Evolutionary conservation across 805 yeast genomes (phyloP), one percentile per base, ranked within the genome.

Genomic region (Schwanniomyces yamadae): DNA sequence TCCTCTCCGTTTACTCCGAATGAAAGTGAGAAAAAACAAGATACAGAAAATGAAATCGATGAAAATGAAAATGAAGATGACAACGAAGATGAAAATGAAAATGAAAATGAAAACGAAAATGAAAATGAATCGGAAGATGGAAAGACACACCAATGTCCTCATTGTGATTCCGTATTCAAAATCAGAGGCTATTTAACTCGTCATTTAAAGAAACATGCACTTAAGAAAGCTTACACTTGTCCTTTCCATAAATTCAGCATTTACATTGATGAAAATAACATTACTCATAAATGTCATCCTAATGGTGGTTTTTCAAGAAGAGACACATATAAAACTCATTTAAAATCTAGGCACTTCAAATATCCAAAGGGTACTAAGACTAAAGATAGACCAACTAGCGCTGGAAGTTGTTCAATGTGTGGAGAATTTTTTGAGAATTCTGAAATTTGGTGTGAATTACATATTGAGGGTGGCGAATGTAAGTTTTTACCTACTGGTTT

Each of bases 301-400:
- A 72, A 69, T 15, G 82, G 82, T 5, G 79, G 78, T 4, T 77
- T 77, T 46, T 73, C 81, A 5, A 61, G 82, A 49, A 63, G 81
- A 48, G 82, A 77, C 50, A 76, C 82, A 5, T 75, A 73, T 52
- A 75, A 75, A 46, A 77, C 78, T 2, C 82, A 77, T 51, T 61
- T 77, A 34, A 76, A 75, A 47, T 70, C 80, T 6, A 57, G 77
- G 37, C 82, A 77, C 51, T 77, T 77, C 50, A 67, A 68, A 29
- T 77, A 76, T 44, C 82, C 82, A 23, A 65, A 73, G 24, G 82
- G 80, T 4, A 73, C 76, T 10, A 67, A 67, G 42, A 66, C 75
- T 4, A 65, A 63, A 39, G 71, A 69, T 31, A 51, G 82, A 33
- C 48, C 58, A 13, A 54, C 52, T 33, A 56, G 70, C 9, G 54